Conservation (phyloP, 306 rosid species). For the Inga leiocalycina region DNA sequence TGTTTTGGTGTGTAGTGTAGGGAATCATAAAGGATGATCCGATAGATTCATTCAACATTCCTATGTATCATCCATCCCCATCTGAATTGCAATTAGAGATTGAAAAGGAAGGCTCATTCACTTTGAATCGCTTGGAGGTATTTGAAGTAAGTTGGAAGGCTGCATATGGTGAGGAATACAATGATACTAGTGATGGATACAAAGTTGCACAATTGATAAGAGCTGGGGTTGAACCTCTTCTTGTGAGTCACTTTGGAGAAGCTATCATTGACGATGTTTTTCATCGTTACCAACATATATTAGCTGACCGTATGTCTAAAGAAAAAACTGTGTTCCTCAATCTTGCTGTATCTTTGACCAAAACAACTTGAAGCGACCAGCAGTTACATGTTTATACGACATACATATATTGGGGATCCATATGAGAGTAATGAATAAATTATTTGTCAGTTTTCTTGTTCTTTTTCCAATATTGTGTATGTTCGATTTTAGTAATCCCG, state of each 20-base stretch:
- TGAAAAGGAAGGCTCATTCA: neutral
- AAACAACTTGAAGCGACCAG: neutral
- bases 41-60: neutral
- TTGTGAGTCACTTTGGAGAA: slow-evolving; percentile 45
- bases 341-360: slow-evolving; percentile 33
- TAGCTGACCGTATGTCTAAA: slow-evolving; percentile 41
- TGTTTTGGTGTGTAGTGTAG: neutral
- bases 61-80: neutral
- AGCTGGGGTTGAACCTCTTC: slow-evolving; percentile 30
- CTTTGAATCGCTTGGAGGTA: neutral
- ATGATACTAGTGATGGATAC: neutral
- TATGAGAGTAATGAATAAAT: neutral
- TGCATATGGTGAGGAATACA: neutral
- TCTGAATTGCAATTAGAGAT: neutral
- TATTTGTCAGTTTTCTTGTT: neutral
- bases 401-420: neutral
- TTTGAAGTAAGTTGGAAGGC: neutral
- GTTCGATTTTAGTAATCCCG: too few species aligned
- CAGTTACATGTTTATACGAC: neutral
- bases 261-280: slow-evolving; percentile 51
- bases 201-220: neutral
- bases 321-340: slow-evolving; percentile 43
- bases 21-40: neutral
- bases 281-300: slow-evolving; percentile 27
- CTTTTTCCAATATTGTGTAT: too few species aligned